Evolutionary conservation across 192 early-diverging fungal species (phyloP), one percentile per base, ranked within the genome.

Genomic region (Coemansia sp.): DNA sequence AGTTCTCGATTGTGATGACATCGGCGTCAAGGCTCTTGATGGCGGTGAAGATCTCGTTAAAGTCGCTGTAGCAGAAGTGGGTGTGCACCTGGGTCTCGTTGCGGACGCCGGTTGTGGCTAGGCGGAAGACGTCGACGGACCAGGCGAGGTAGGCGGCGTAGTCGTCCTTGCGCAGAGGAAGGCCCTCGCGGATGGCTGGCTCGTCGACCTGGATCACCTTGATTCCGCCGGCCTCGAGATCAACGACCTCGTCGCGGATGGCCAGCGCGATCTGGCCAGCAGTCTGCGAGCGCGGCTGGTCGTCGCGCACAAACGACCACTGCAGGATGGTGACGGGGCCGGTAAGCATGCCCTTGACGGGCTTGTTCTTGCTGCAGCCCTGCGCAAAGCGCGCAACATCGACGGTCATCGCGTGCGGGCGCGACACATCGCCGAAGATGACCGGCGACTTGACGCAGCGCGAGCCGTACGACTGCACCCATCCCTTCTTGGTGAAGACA

Each of bases 301-400:
- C 96, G 73, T 97, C 93, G 81, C 96, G 94, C 57, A 97, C 92
- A 78, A 99, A 99, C 23, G 96, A 99, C 96, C 96, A 99, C 83
- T 94, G 89, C 70, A 97, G 88, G 79, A 95, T 96, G 66, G 96
- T 99, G 48, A 99, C 90, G 25, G 96, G 96, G 32, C 96, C 96
- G 35, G 96, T 99, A 59, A 99, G 89, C 96, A 99, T 99, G 73
- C 95, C 96, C 88, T 99, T 99, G 91, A 99, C 90, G 61, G 94
- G 93, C 75, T 90, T 89, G 69, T 53, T 56, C 40, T 68, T 74
- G 83, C 95, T 97, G 65, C 93, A 84, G 41, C 87, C 86, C 85
- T 99, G 94, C 52, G 96, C 92, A 67, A 93, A 97, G 63, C 71
- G 78, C 20, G 88, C 88, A 84, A 88, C 87, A 34, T 87, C 87